These are phyloP conservation scores for Stagonosporopsis tanaceti DNA, from an alignment of 2,329 filamentous ascomycete genomes.

Conservation along the genomic window DNA sequence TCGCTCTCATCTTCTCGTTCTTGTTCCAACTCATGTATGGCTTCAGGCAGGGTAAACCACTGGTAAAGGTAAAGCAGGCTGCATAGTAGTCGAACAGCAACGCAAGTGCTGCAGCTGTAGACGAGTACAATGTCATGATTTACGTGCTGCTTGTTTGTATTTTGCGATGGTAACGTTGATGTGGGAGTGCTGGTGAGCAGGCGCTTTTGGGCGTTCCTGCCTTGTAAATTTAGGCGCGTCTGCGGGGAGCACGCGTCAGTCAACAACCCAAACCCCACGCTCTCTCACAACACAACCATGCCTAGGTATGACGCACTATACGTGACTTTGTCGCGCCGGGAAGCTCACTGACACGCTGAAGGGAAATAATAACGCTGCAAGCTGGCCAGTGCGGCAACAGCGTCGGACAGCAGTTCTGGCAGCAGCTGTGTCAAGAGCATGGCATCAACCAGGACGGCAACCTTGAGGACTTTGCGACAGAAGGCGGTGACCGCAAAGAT, in stretches of 20 bases:
- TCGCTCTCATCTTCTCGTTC: conserved; percentile 44
- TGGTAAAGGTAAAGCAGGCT: conserved; percentile 26
- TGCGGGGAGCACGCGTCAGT: conserved; percentile 31
- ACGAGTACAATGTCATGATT: conserved; percentile 5
- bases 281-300: conserved; percentile 41
- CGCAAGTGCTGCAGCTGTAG: conserved; percentile 23
- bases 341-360: conserved; percentile 50
- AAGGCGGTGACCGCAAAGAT: conserved; percentile 97
- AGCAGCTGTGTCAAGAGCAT: conserved; percentile 96
- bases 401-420: conserved; percentile 98
- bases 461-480: conserved; percentile 95
- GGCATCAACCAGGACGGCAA: conserved; percentile 98
- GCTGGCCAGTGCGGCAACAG: conserved; percentile 99
- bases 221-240: conserved; percentile 32
- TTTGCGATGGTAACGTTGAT: conserved; percentile 1
- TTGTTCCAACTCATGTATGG: conserved; percentile 46
- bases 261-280: conserved; percentile 29
- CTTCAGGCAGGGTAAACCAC: conserved; percentile 27
- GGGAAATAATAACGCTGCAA: conserved; percentile 99
- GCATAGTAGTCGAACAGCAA: conserved; percentile 19
- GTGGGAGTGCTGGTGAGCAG: neutral
- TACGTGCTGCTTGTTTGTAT: neutral
- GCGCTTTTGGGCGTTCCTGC: conserved; percentile 13
- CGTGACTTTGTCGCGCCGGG: neutral
- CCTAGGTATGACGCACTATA: conserved; percentile 42